These are phyloP conservation scores for Boletus reticuloceps DNA, from an alignment of 768 basidiomycete species.

Conservation along the genomic window DNA sequence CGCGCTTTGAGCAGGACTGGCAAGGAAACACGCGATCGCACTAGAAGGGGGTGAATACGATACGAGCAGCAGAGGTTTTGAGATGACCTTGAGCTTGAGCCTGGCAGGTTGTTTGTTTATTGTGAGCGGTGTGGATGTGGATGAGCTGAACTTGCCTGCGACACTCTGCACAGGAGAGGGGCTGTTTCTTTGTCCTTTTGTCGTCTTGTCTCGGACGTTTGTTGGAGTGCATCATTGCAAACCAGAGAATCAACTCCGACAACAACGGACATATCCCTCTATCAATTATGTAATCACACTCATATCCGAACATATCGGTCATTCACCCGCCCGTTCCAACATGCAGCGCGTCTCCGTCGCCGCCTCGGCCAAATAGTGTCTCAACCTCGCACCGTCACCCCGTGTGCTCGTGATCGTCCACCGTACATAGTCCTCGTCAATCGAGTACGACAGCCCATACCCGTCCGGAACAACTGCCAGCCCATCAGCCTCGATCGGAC, in stretches of 20 bases:
- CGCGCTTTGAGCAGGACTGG: conserved; percentile 64
- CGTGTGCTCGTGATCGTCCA: conserved; percentile 88
- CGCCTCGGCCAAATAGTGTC: conserved; percentile 74
- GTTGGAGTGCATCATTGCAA: conserved; percentile 22
- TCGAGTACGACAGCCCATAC: conserved; percentile 88
- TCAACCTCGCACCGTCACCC: conserved; percentile 49
- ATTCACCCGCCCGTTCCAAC: conserved; percentile 56
- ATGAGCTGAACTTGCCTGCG: conserved; percentile 45
- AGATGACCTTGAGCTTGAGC: conserved; percentile 57
- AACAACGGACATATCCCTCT: conserved; percentile 20
- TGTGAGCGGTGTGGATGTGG: background rate
- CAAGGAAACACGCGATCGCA: conserved; percentile 68
- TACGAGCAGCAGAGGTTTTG: background rate
- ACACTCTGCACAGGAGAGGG: conserved; percentile 64
- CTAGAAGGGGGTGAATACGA: conserved; percentile 30
- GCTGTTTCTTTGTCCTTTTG: conserved; percentile 34
- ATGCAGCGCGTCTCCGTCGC: conserved; percentile 74
- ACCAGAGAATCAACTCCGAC: conserved; percentile 22
- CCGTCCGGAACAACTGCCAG: conserved; percentile 81
- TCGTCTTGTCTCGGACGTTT: conserved; percentile 47
- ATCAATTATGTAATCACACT: conserved; percentile 28
- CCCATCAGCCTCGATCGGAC: conserved; percentile 7
- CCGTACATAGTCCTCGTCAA: conserved; percentile 78
- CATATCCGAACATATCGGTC: conserved; percentile 33
- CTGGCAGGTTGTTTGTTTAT: too few relatives aligned